A percentile compares a stretch with the other conserved stretches of the same genome.
Evolutionary conservation across 2,329 filamentous ascomycete species (phyloP).

Genomic region (Aspergillus ruber): DNA sequence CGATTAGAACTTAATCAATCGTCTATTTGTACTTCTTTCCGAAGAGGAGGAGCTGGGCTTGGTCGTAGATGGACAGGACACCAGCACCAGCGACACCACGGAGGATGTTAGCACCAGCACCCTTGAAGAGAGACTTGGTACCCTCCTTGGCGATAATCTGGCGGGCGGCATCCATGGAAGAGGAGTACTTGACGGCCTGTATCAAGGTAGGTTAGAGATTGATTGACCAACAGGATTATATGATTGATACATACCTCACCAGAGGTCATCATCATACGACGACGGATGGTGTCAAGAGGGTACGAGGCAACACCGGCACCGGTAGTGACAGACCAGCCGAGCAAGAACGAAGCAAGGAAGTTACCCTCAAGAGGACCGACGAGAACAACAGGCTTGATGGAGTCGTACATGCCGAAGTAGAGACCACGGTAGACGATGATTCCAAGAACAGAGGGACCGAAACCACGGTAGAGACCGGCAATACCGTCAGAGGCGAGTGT

Average conservation of each 20-base stretch:
- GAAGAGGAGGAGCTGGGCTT: slow-evolving; percentile 98
- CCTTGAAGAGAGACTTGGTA: slow-evolving; percentile 99
- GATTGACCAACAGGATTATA: background rate
- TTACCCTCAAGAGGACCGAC: slow-evolving; percentile 87
- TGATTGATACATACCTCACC: slow-evolving; percentile 51
- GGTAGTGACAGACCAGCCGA: slow-evolving; percentile 99
- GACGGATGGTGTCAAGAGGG: slow-evolving; percentile 99
- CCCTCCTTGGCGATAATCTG: slow-evolving; percentile 97
- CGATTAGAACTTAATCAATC: slow-evolving; percentile 14
- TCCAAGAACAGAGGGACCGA: slow-evolving; percentile 98
- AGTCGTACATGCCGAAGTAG: slow-evolving; percentile 99
- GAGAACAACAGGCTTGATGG: slow-evolving; percentile 97
- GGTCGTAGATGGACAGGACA: slow-evolving; percentile 99
- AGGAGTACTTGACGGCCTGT: slow-evolving; percentile 99
- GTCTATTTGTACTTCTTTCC: slow-evolving; percentile 77
- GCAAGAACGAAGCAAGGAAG: slow-evolving; percentile 98
- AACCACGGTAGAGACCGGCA: slow-evolving; percentile 99
- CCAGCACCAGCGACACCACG: slow-evolving; percentile 99
- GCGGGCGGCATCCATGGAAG: slow-evolving; percentile 86
- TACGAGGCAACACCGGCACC: slow-evolving; percentile 99
- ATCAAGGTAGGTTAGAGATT: slow-evolving; percentile 40
- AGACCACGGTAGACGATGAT: slow-evolving; percentile 99
- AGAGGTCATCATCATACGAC: slow-evolving; percentile 99
- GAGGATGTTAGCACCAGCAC: slow-evolving; percentile 99
- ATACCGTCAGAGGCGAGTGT: slow-evolving; percentile 97